These are phyloP conservation scores for Hirschfeldia incana DNA, from an alignment of 345 rosid genomes.

Conservation along the genomic window DNA sequence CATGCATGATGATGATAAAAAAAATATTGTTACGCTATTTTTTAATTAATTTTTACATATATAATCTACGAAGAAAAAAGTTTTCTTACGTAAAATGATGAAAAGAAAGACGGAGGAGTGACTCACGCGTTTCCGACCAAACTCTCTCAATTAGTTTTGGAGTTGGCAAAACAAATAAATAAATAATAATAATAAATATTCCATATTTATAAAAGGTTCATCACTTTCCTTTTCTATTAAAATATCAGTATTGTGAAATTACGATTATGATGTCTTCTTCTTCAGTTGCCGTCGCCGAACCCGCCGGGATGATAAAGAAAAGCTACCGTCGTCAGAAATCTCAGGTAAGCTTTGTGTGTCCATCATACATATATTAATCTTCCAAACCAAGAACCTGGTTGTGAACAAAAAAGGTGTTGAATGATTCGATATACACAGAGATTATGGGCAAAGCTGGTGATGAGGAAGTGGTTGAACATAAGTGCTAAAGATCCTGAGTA, in stretches of 20 bases:
- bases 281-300: constrained; percentile 19
- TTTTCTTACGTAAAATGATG: constrained; percentile 37
- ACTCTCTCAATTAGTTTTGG: constrained; percentile 22
- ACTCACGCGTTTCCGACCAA: constrained; percentile 35
- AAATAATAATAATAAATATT: background rate
- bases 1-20: too few relatives aligned
- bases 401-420: background rate
- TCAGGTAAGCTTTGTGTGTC: constrained; percentile 17
- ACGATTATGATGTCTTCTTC: constrained; percentile 33
- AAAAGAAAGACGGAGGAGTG: constrained; percentile 24
- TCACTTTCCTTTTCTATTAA: constrained; percentile 15
- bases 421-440: constrained; percentile 8
- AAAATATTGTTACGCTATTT: too few relatives aligned
- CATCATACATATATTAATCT: background rate
- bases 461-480: constrained; percentile 88
- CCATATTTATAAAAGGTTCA: constrained; percentile 17
- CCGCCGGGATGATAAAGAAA: constrained; percentile 28
- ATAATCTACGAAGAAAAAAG: background rate
- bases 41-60: too few relatives aligned
- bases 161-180: constrained; percentile 22
- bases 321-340: constrained; percentile 38
- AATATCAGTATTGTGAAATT: constrained; percentile 4
- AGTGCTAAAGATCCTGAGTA: constrained; percentile 62
- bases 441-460: constrained; percentile 70
- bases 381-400: background rate